A percentile compares a stretch with the other conserved stretches of the same genome.
phyloP scores from a whole-genome alignment of 257 asterid genomes.

The Echium plantagineum region DNA sequence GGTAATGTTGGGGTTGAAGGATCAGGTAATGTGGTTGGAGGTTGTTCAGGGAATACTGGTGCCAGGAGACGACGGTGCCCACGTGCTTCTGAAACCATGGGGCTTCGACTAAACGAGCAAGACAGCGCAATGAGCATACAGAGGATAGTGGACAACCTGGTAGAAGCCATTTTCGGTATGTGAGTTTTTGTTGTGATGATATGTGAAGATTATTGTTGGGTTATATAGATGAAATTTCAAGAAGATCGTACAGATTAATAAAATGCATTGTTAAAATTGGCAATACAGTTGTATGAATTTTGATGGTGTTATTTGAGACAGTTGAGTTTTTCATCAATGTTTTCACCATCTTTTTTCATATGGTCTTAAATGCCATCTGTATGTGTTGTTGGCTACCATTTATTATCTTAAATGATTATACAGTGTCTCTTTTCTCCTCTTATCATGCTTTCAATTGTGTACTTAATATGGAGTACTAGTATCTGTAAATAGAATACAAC shows the following conservation, averaged over 20 bases:
- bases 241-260: too few relatives aligned
- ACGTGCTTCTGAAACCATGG: background rate
- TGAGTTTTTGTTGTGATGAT: background rate
- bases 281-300: too few relatives aligned
- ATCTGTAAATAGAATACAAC: too few relatives aligned
- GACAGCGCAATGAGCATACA: background rate
- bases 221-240: background rate
- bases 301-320: background rate
- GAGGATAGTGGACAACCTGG: background rate
- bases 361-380: background rate
- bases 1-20: background rate
- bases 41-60: background rate
- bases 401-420: background rate
- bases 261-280: background rate
- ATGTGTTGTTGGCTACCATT: background rate
- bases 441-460: too few relatives aligned
- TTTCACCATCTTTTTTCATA: background rate
- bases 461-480: too few relatives aligned
- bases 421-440: too few relatives aligned
- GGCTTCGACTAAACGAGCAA: background rate
- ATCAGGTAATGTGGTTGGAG: background rate
- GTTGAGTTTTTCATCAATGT: background rate
- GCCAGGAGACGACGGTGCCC: background rate
- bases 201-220: background rate
- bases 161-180: background rate